These are phyloP conservation scores for Chytridiales sp. DNA, from an alignment of 371 early-diverging fungal species.

Conservation along the genomic window DNA sequence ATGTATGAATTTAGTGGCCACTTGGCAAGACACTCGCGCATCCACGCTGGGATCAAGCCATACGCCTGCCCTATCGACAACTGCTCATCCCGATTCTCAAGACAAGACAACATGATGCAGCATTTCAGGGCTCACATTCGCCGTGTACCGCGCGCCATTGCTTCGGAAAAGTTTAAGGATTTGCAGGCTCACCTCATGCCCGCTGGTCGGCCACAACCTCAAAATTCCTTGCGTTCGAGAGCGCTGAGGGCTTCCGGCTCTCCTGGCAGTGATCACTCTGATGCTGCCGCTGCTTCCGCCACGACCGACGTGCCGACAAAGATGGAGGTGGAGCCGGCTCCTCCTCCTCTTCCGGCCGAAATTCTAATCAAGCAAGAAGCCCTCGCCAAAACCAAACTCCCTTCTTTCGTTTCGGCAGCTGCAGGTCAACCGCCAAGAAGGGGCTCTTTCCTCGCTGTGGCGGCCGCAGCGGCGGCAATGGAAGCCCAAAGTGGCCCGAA, in stretches of 20 bases:
- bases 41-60: conserved; percentile 33
- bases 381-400: no score
- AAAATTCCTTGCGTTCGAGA: no score
- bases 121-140: conserved; percentile 13
- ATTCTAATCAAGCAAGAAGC: no score
- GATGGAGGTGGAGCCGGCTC: background rate
- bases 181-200: background rate
- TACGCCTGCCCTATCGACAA: conserved; percentile 26
- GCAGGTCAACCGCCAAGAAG: no score
- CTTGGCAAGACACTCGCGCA: conserved; percentile 24
- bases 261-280: background rate
- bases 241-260: background rate
- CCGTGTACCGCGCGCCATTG: background rate
- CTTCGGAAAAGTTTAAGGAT: no score
- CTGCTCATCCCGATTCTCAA: conserved; percentile 30
- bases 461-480: no score
- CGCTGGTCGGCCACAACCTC: conserved; percentile 1
- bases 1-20: no score
- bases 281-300: background rate
- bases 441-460: no score
- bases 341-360: background rate
- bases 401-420: no score
- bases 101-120: conserved; percentile 46
- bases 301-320: background rate
- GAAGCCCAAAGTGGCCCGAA: no score